These are phyloP conservation scores for Ormosia emarginata DNA, from an alignment of 306 rosid species.

Conservation along the genomic window DNA sequence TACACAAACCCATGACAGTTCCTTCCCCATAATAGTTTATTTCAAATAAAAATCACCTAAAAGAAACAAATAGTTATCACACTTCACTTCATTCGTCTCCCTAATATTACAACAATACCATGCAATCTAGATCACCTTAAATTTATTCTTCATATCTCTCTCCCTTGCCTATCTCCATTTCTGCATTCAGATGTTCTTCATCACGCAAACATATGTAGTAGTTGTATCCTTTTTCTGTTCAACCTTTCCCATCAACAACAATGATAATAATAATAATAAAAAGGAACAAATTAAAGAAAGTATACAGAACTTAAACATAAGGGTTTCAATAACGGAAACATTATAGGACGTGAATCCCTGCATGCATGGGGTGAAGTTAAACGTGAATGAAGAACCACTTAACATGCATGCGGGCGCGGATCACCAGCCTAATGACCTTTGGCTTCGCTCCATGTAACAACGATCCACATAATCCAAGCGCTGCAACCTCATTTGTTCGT, in stretches of 20 bases:
- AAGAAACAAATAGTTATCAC: neutral
- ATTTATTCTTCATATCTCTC: neutral
- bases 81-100: neutral
- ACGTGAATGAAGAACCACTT: neutral
- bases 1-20: neutral
- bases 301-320: neutral
- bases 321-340: neutral
- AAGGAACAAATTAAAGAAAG: neutral
- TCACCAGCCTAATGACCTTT: constrained; percentile 46
- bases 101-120: neutral
- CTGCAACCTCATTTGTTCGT: constrained; percentile 62
- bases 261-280: neutral
- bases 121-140: neutral
- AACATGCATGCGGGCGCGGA: neutral
- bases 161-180: neutral
- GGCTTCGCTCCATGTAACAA: constrained; percentile 26
- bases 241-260: neutral
- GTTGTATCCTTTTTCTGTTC: neutral
- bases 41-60: neutral
- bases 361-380: neutral
- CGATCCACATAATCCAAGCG: constrained; percentile 25
- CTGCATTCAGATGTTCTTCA: neutral
- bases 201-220: neutral
- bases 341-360: neutral
- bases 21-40: neutral